Evolutionary conservation across 352 stramenopile genomes (phyloP).

Genomic region (Phytophthora podocarpi): DNA sequence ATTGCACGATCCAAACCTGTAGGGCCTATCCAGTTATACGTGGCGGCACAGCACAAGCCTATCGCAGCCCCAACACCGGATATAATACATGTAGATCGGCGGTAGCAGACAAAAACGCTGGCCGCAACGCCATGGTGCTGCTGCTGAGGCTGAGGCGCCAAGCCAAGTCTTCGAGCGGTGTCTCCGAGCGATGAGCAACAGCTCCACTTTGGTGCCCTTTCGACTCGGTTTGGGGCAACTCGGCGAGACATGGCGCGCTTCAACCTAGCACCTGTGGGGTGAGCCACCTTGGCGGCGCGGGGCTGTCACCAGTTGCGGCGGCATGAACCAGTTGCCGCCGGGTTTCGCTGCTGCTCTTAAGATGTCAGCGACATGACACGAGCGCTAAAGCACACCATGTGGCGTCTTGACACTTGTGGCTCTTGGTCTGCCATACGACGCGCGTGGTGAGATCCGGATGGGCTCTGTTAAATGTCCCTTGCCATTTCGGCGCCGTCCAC

Average conservation of each 20-base stretch:
- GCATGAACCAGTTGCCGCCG: conserved; percentile 12
- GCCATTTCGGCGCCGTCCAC: conserved; percentile 31
- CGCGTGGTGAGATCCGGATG: conserved; percentile 27
- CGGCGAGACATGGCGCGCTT: conserved; percentile 18
- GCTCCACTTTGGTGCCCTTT: neutral
- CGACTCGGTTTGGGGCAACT: conserved; percentile 9
- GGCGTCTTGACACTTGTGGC: conserved; percentile 31
- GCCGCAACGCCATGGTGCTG: neutral
- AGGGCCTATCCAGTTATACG: conserved; percentile 27
- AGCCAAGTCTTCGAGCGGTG: neutral
- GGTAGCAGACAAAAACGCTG: conserved; percentile 24
- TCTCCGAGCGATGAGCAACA: neutral
- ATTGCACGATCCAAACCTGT: conserved; percentile 5
- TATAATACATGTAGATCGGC: too few relatives aligned
- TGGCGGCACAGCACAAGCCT: conserved; percentile 19
- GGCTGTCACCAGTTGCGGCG: conserved; percentile 14
- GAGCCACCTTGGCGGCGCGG: neutral
- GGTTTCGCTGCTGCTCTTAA: conserved; percentile 27
- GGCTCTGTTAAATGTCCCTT: conserved; percentile 41
- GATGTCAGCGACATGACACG: conserved; percentile 41
- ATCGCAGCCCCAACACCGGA: conserved; percentile 26
- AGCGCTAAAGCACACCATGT: conserved; percentile 32
- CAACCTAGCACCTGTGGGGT: conserved; percentile 17
- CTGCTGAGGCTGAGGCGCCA: neutral
- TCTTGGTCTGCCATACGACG: conserved; percentile 23